Base-by-base conservation (phyloP, 805 yeast genomes). In the Nakazawaea anatomiae region DNA sequence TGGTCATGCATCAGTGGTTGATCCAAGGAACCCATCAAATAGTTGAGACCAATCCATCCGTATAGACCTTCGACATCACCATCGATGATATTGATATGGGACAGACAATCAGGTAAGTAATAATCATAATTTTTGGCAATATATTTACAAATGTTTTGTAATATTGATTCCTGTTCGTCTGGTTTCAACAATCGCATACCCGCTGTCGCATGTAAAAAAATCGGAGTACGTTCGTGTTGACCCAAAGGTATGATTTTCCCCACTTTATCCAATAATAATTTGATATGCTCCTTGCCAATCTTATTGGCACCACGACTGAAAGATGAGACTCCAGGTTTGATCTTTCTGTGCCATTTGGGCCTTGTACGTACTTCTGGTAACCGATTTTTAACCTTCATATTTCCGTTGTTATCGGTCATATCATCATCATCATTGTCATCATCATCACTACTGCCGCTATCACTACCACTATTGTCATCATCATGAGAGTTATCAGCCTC, bases 171-270 rank as follows among this genome's bases (percentile, higher is more conserved):
- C 46, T 62, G 68, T 36, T 77, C 77, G 10, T 71, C 67, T 1
- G 83, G 85, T 25, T 73, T 74, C 41, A 84, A 64, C 11, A 79
- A 61, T 42, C 89, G 64, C 81, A 83, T 75, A 0, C 88, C 88
- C 0, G 86, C 89, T 0, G 89, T 84, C 0, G 87, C 82, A 62
- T 84, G 88, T 6, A 85, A 61, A 56, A 82, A 83, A 0, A 85
- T 71, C 0, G 91, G 91, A 0, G 91, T 85, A 45, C 89, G 60
- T 8, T 58, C 58, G 47, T 79, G 82, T 60, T 83, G 87, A 14
- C 79, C 76, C 48, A 70, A 67, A 12, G 91, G 91, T 1, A 85
- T 76, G 6, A 80, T 68, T 8, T 72, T 63, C 46, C 73, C 65
- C 6, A 83, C 78, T 30, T 73, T 65, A 2, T 72, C 63, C 39